A percentile compares a stretch with the other conserved stretches of the same genome.
Conservation (phyloP, 83 land plant species). For the Isoetes engelmannii region DNA sequence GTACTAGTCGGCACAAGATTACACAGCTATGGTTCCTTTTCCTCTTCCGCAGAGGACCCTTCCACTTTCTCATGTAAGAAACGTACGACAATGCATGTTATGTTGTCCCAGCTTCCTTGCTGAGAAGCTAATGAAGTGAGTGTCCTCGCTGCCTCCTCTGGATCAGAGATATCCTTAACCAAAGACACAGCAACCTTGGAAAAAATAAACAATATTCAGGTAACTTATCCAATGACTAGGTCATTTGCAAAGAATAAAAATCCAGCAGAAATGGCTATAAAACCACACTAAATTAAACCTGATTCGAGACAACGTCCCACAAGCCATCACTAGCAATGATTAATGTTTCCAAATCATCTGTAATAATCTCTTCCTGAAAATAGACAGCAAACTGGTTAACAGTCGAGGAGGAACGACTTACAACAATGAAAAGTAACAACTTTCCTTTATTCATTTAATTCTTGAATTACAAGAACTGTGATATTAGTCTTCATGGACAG, state of each 20-base stretch:
- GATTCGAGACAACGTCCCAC: conserved; percentile 35
- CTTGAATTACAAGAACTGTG: no score
- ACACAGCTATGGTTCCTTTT: no score
- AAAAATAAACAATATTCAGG: not conserved
- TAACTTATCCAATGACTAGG: conserved; percentile 6
- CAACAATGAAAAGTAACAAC: not conserved
- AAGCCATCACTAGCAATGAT: conserved; percentile 37
- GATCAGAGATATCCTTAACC: conserved; percentile 47
- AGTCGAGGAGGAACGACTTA: not conserved
- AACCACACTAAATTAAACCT: conserved; percentile 14
- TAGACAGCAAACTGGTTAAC: not conserved
- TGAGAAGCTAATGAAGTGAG: conserved; percentile 55
- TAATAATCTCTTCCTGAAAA: conserved; percentile 29
- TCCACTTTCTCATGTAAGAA: conserved; percentile 25
- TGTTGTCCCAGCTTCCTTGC: conserved; percentile 77
- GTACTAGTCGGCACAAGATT: no score
- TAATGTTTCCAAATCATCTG: conserved; percentile 26
- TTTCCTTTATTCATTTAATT: no score
- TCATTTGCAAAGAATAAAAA: not conserved
- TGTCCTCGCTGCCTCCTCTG: conserved; percentile 63
- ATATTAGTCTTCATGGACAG: no score
- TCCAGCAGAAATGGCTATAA: not conserved
- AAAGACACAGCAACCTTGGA: conserved; percentile 69
- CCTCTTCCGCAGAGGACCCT: not conserved
- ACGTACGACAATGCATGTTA: conserved; percentile 68